Evolutionary conservation across 129 eudicot genomes (phyloP), one percentile per base, ranked within the genome.

Genomic region (Solidago caesia): DNA sequence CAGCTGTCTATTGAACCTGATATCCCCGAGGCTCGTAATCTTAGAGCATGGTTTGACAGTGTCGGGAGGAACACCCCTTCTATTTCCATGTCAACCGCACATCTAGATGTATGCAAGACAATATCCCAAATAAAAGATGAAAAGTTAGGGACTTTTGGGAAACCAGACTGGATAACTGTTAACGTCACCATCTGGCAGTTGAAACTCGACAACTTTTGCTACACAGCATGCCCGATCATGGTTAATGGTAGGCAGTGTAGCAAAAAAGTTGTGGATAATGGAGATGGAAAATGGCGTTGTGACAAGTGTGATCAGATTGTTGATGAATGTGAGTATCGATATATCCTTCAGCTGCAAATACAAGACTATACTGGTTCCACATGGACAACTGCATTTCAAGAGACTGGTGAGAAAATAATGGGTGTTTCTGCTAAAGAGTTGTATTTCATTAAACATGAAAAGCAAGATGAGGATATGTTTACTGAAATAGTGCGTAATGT

Each of bases 201-300:
- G 3, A 88, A 82, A 75, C 48, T 66, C 11, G 99, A 94, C 8
- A 88, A 76, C 68, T 91, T 91, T 68, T 94, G 89, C 78, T 94
- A 94, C 67, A 84, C 96, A 6, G 99, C 97, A 15, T 94, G 99
- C 66, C 97, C 97, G n/a, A 60, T 71, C n/a, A 72, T 12, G 82
- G 57, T 61, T 11, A 96, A 88, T 10, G 97, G 87, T 61, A 79
- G 94, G n/a, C 76, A 85, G 69, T 94, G 99, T 82, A 80, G 27
- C 76, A 94, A 94, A 78, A 94, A 94, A 79, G 99, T 91, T 58
- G 83, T 85, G 67, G 82, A 91, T 53, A 89, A 94, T 68, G 99
- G 97, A 2, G 99, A 94, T 71, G 97, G 96, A 62, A 91, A 79
- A 82, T 94, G 97, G 97, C 79, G 89, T 7, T 91, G 99, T 71